Evolutionary conservation across 1,284 basidiomycete genomes (phyloP), one percentile per base, ranked within the genome.

Genomic region (Cystobasidium sp.): DNA sequence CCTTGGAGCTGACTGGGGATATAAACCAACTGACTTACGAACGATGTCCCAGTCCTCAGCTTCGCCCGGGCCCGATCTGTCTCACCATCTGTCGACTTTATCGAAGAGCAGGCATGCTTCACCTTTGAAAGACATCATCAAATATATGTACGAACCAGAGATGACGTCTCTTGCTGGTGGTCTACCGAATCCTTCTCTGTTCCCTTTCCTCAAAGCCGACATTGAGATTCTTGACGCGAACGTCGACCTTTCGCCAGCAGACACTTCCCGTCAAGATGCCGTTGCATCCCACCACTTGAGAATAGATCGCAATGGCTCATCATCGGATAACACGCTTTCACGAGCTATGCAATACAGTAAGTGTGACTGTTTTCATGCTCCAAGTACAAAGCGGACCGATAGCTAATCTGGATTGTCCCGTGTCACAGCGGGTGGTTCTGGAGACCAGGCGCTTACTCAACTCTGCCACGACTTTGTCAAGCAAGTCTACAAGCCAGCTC

Each of bases 101-200:
- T 83, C 89, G 2, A 85, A 84, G 75, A 85, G 86, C 47, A 83
- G 91, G 43, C 73, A 80, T 44, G 77, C 83, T 0, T 89, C 87
- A 59, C 88, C 89, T 1, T 83, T 93, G 70, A 93, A 93, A 81
- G 85, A 83, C n/a, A 80, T 90, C 44, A 84, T 85, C 77, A 87
- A 86, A 80, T 89, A 88, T 79, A 68, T 68, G 66, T 56, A 9
- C 22, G 66, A 68, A 7, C 66, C 66, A 22, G 66, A 31, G 14
- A 68, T 68, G 66, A 59, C 55, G 7, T 58, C 53, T 31, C 66
- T 68, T 20, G 66, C 66, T 56, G 66, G 66, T 6, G 66, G 66
- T 14, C 66, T 68, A 22, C 66, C 66, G 18, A 31, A 68, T 37
- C 53, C 66, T 9, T 68, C 66, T 24, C n/a, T 68, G 12, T 68